These are phyloP conservation scores for Bimuria novae-zelandiae DNA, from an alignment of 2,329 filamentous ascomycete genomes.

Conservation along the genomic window DNA sequence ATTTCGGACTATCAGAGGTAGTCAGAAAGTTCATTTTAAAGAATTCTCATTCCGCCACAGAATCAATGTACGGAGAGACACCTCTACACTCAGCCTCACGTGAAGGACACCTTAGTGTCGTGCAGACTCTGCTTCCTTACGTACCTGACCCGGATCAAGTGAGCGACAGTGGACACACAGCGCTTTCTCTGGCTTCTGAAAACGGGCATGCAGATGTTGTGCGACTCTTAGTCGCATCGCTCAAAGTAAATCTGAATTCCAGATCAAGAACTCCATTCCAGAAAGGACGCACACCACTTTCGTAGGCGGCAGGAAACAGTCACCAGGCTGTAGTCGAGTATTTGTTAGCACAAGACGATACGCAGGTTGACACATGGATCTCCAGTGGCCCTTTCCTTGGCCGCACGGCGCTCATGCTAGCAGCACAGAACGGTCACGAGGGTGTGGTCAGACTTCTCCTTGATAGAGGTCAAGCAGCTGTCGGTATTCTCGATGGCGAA, in stretches of 20 bases:
- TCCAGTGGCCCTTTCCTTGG: not conserved
- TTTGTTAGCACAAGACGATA: not conserved
- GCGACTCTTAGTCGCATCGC: not conserved
- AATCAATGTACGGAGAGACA: constrained; percentile 2
- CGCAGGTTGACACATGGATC: not conserved
- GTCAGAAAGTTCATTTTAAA: not conserved
- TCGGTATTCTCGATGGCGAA: not conserved
- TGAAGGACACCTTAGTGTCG: not conserved
- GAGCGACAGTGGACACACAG: not conserved
- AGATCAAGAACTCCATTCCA: not conserved
- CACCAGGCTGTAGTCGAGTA: not conserved
- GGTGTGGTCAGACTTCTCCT: constrained; percentile 1
- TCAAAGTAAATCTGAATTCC: not conserved
- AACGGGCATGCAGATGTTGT: not conserved
- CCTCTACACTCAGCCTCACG: not conserved
- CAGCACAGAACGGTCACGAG: constrained; percentile 1
- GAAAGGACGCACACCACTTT: constrained; percentile 4
- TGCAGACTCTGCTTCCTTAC: not conserved
- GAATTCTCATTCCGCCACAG: not conserved
- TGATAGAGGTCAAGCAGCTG: not conserved
- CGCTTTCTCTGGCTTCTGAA: constrained; percentile 4
- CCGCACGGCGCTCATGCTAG: constrained; percentile 3
- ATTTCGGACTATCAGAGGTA: not conserved
- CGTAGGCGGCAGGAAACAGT: constrained; percentile 3
- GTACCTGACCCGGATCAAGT: not conserved